phyloP scores from a whole-genome alignment of 192 early-diverging fungal species.

The Lobosporangium transversale region DNA sequence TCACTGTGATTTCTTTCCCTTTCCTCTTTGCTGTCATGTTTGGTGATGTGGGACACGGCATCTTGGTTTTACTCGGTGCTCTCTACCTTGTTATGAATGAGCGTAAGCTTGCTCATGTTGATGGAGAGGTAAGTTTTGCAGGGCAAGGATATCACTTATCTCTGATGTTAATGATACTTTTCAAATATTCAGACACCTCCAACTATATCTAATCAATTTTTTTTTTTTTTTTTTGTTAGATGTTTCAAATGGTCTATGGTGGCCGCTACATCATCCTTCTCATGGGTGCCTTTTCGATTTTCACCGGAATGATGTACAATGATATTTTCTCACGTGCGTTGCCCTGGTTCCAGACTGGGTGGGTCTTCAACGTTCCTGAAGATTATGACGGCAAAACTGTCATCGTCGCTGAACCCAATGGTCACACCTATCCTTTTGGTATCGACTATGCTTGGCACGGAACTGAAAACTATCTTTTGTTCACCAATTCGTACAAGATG shows the following conservation, averaged over 20 bases:
- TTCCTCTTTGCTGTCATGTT: conserved; percentile 99
- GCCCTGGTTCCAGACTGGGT: conserved; percentile 80
- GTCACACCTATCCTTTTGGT: conserved; percentile 51
- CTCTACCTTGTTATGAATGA: conserved; percentile 84
- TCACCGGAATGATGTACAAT: conserved; percentile 97
- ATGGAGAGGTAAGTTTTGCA: conserved; percentile 82
- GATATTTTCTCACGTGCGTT: conserved; percentile 93
- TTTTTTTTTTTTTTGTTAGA: conserved; percentile 55
- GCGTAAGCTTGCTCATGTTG: conserved; percentile 76
- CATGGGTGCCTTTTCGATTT: conserved; percentile 98
- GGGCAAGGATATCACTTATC: too few relatives aligned
- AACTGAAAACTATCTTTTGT: conserved; percentile 92
- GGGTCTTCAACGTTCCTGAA: conserved; percentile 70
- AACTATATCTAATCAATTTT: too few relatives aligned
- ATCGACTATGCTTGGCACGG: conserved; percentile 81
- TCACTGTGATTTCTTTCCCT: conserved; percentile 97
- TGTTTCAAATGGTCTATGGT: conserved; percentile 89
- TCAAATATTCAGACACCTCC: too few relatives aligned
- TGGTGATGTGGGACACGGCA: conserved; percentile 97
- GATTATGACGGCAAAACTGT: conserved; percentile 65
- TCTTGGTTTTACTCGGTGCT: conserved; percentile 83
- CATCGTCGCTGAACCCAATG: conserved; percentile 67
- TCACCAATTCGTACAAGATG: conserved; percentile 99
- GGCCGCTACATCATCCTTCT: conserved; percentile 98
- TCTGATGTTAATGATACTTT: neutral